These are phyloP conservation scores for Leishmania gerbilli DNA, from an alignment of 208 protist species.

Conservation along the genomic window DNA sequence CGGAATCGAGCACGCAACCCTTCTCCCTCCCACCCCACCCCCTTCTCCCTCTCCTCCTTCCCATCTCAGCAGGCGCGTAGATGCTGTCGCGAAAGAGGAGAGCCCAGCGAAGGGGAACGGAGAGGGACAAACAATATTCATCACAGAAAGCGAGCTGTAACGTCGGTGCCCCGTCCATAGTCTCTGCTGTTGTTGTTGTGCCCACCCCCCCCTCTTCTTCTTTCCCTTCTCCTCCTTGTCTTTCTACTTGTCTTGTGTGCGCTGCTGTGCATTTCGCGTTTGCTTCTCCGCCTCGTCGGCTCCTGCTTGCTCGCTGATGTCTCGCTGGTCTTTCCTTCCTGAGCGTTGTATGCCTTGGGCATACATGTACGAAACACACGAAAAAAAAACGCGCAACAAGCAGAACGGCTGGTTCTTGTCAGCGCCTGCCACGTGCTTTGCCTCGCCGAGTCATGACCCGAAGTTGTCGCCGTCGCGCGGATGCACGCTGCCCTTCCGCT, in stretches of 20 bases:
- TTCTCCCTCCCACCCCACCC: no score
- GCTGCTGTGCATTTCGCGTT: constrained; percentile 1
- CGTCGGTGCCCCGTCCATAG: no score
- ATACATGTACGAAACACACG: background rate
- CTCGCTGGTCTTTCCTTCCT: constrained; percentile 31
- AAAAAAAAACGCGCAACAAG: background rate
- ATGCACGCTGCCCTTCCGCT: background rate
- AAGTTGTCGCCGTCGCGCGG: background rate
- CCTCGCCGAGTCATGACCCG: background rate
- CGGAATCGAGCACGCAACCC: no score
- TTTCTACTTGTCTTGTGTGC: background rate
- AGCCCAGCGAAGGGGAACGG: no score
- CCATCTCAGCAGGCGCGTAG: no score
- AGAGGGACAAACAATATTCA: no score
- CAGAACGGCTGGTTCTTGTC: background rate
- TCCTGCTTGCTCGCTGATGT: constrained; percentile 32
- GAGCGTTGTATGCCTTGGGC: background rate
- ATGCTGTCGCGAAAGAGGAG: no score
- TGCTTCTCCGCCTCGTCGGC: background rate
- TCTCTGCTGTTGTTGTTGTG: no score
- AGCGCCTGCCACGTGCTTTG: background rate
- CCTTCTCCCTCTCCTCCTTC: no score
- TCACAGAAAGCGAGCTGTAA: no score
- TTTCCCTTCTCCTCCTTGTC: background rate
- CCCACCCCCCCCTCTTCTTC: background rate